Conservation (phyloP, 73 alveolate species). For the Symbiodinium natans region DNA sequence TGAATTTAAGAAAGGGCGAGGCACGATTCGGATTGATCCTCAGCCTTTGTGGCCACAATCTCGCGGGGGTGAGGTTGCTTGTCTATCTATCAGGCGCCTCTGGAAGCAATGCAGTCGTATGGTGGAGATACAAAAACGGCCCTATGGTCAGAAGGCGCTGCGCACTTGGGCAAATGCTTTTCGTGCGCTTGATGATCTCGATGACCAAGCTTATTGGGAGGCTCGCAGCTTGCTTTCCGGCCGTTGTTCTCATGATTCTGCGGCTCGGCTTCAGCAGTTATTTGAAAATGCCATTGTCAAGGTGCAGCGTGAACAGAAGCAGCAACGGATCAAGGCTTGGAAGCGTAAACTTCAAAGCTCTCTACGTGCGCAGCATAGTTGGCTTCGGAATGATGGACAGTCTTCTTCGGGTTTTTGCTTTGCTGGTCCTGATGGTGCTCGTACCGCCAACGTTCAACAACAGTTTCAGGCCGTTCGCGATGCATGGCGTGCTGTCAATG, state of each 20-base stretch:
- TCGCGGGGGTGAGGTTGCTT: background rate
- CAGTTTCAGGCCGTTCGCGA: constrained; percentile 11
- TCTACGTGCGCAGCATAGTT: background rate
- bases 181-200: background rate
- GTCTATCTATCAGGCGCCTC: background rate
- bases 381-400: background rate
- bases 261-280: background rate
- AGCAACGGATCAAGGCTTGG: background rate
- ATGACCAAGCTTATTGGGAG: background rate
- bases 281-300: background rate
- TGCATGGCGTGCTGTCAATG: constrained; percentile 11
- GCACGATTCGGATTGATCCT: background rate
- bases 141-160: background rate
- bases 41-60: background rate
- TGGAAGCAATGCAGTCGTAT: constrained; percentile 16
- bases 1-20: background rate
- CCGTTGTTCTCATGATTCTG: background rate
- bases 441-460: background rate
- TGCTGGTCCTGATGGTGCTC: background rate
- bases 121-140: background rate
- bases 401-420: background rate
- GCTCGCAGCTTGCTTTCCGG: background rate
- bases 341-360: background rate
- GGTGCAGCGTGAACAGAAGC: background rate
- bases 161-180: background rate